Evolutionary conservation across 306 rosid species (phyloP).

Genomic region (Glycine latifolia): DNA sequence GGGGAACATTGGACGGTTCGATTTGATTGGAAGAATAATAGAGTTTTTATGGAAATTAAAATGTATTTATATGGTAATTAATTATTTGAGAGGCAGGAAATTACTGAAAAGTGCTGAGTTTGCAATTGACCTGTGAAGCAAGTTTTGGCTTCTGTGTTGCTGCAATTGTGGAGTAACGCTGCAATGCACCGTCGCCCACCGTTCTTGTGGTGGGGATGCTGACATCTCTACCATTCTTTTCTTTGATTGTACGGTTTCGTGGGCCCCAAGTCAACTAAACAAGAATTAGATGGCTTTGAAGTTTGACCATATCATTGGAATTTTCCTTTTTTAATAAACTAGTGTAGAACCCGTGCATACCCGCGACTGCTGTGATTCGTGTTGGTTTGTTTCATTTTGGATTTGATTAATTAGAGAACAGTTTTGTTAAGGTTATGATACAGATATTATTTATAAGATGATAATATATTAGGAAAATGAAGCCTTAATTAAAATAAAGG

Average conservation of each 20-base stretch:
- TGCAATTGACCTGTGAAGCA: not conserved
- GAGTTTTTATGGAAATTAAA: conserved; percentile 1
- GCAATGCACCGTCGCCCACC: not conserved
- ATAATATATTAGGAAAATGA: no score
- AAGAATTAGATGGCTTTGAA: not conserved
- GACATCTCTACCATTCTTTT: not conserved
- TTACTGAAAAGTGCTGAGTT: conserved; percentile 36
- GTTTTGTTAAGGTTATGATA: no score
- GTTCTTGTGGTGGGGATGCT: conserved; percentile 21
- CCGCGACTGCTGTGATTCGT: no score
- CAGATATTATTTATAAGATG: no score
- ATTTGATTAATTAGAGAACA: no score
- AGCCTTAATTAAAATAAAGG: no score
- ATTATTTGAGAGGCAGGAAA: not conserved
- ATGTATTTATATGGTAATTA: not conserved
- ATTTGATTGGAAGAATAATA: not conserved
- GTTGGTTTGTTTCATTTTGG: no score
- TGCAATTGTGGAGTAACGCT: not conserved
- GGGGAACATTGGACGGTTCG: not conserved
- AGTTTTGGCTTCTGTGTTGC: not conserved
- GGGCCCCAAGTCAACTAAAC: conserved; percentile 16
- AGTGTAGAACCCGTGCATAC: no score
- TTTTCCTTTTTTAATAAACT: no score
- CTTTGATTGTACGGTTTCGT: not conserved
- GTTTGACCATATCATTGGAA: not conserved